phyloP scores from a whole-genome alignment of 1,284 basidiomycete species.

The Trichosporon faecale region DNA sequence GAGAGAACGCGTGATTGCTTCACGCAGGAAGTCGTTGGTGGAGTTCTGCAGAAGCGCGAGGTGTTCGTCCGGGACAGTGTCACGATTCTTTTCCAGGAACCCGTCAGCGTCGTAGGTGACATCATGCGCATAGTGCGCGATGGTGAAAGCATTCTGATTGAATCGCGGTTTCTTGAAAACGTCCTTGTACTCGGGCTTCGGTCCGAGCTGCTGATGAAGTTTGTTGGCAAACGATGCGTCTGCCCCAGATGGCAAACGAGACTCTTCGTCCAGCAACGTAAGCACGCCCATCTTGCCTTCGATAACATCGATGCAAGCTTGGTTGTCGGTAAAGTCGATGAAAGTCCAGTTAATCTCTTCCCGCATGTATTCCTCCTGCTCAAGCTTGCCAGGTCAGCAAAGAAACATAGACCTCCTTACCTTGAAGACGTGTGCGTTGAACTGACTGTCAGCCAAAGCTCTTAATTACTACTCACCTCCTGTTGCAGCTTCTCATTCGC shows the following conservation, averaged over 20 bases:
- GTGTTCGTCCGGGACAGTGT: slow-evolving; percentile 98
- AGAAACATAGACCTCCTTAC: slow-evolving; percentile 18
- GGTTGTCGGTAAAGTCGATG: slow-evolving; percentile 98
- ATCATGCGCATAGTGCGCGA: slow-evolving; percentile 96
- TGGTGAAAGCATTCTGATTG: slow-evolving; percentile 93
- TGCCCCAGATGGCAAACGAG: slow-evolving; percentile 88
- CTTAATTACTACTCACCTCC: slow-evolving; percentile 60
- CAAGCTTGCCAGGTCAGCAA: slow-evolving; percentile 57
- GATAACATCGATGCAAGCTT: slow-evolving; percentile 97
- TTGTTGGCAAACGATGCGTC: slow-evolving; percentile 94
- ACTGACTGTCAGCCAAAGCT: slow-evolving; percentile 56
- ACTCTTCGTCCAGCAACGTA: slow-evolving; percentile 95
- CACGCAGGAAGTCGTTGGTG: slow-evolving; percentile 88
- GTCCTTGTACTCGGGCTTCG: slow-evolving; percentile 76
- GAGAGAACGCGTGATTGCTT: slow-evolving; percentile 86
- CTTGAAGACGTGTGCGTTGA: slow-evolving; percentile 98
- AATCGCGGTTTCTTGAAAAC: slow-evolving; percentile 99
- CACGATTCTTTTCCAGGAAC: slow-evolving; percentile 97
- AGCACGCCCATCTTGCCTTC: slow-evolving; percentile 96
- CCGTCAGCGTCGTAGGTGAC: slow-evolving; percentile 98
- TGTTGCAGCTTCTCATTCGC: slow-evolving; percentile 98
- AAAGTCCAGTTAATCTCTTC: slow-evolving; percentile 99
- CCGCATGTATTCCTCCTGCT: slow-evolving; percentile 98
- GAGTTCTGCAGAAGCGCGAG: slow-evolving; percentile 80
- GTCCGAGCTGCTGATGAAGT: slow-evolving; percentile 74